Evolutionary conservation across 257 asterid species (phyloP), one percentile per base, ranked within the genome.

Genomic region (Fraxinus anomala): DNA sequence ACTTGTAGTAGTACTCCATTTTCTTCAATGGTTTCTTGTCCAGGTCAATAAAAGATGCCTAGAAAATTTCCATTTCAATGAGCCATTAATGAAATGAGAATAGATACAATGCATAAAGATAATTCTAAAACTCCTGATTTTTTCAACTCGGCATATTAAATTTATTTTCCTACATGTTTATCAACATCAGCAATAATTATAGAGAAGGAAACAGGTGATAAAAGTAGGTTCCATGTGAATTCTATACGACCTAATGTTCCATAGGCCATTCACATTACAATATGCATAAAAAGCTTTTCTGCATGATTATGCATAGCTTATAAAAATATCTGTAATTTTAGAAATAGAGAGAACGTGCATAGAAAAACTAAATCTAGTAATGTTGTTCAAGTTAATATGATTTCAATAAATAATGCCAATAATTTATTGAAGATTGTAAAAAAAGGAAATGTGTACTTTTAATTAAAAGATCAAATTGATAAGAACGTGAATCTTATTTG

Each of bases 31-130:
- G 94, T 81, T 92, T 93, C 98, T 92, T 90, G 83, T 96, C 99
- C 88, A 96, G 84, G 86, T 93, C 99, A 37, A 96, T 89, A 84
- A 96, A 93, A 80, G 92, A 91, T 75, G 86, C 97, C 97, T 94
- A 77, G 51, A 74, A 61, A 73, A 77, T 76, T 78, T 31, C 67
- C 51, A 54, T 51, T 37, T 72, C 1, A 74, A 78, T 49, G 74
- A 75, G 71, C 54, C 13, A 80, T 65, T 61, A 80, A 81, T 33
- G 72, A 77, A 37, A 51, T 5, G 70, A 71, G 76, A 75, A 74
- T 69, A 51, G 70, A 79, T 61, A 75, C 70, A 12, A 31, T 36
- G 31, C 56, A 70, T 26, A 82, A 40, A 56, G 3, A 24, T 5
- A 16, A 49, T 76, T 63, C 31, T 59, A 59, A 63, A 42, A 81